Base-by-base conservation (phyloP, 2,329 filamentous ascomycete species). In the Pezicula radicicola region DNA sequence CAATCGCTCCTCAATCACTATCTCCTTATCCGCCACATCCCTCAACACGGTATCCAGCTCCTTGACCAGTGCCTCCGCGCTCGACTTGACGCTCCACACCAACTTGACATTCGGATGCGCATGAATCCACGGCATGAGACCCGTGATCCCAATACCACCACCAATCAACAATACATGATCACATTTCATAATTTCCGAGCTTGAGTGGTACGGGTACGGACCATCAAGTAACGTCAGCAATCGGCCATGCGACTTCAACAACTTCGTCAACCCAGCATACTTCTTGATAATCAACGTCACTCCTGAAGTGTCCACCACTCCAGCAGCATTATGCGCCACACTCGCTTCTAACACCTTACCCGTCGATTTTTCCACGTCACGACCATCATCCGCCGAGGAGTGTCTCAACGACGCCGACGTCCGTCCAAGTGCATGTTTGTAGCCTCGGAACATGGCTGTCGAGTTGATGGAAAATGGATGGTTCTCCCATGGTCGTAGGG, bases 381-480 rank as follows among this genome's bases (percentile, higher is more conserved):
- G 18, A 13, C 10, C 15, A 25, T 25, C 25, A 25, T 25, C 25
- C n/a, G 12, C 13, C 27, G 8, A 19, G 7, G 16, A 16, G n/a
- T 44, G 15, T 19, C 15, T 5, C 27, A 7, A 21, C 27, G 42
- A 21, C 9, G 42, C 25, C 2, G n/a, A 15, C 15, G 18, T 13
- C 9, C 4, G 25, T 4, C 16, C 16, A 10, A 21, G 15, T 21
- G 8, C 19, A 21, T 44, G 42, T 13, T 39, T 15, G 16, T 18
- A 21, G 3, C 10, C 12, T 19, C 35, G 28, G 19, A 56, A 41
- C 37, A 52, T 12, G 15, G 50, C 27, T n/a, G 67, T 69, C 19
- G 63, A 60, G 2, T 69, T 53, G 25, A 77, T 59, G 1, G 75
- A 78, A 58, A 82, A 81, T 0, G 78, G 78, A 57, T 82, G 79